Conservation (phyloP, 208 protist species). For the Acanthamoeba lenticulata region DNA sequence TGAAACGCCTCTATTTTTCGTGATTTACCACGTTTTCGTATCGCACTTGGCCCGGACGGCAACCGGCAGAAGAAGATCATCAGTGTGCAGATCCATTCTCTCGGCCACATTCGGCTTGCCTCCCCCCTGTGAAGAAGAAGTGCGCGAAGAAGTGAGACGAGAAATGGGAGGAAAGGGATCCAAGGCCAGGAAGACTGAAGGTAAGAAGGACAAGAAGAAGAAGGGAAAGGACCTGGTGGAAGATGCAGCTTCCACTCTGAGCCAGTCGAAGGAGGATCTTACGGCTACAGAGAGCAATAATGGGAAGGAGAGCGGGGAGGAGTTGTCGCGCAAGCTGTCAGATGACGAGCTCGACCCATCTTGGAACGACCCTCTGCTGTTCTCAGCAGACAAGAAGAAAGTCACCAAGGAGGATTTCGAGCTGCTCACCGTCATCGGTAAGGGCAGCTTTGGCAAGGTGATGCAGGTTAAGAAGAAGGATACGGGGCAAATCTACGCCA, state of each 20-base stretch:
- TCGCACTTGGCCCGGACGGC: no score
- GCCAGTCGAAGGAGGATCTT: neutral
- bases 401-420: slow-evolving; percentile 71
- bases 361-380: neutral
- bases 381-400: slow-evolving; percentile 77
- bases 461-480: slow-evolving; percentile 86
- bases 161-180: slow-evolving; percentile 48
- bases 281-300: neutral
- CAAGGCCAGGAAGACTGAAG: neutral
- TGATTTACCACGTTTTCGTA: no score
- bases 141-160: no score
- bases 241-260: neutral
- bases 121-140: no score
- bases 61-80: no score
- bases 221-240: neutral
- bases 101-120: no score
- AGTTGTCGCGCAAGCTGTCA: neutral
- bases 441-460: slow-evolving; percentile 81
- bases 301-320: slow-evolving; percentile 1
- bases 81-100: no score
- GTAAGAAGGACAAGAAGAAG: slow-evolving; percentile 51
- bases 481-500: slow-evolving; percentile 85
- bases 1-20: no score
- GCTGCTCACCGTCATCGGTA: slow-evolving; percentile 70
- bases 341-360: slow-evolving; percentile 46